Base-by-base conservation (phyloP, 1,139 yeast genomes). In the Nakaseomyces kungkrabaensis region DNA sequence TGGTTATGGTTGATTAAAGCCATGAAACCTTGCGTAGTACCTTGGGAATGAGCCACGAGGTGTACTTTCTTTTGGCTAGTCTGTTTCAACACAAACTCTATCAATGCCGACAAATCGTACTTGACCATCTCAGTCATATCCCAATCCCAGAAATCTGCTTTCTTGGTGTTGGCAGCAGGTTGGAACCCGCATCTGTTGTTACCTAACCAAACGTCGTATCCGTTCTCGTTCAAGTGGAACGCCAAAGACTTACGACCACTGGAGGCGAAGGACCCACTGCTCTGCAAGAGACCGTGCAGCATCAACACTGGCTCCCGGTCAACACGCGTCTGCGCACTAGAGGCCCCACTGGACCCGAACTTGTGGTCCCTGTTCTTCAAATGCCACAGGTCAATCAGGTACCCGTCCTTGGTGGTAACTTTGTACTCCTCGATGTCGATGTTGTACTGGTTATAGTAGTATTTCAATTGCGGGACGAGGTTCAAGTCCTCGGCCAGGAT, bases 171-270 rank as follows among this genome's bases (percentile, higher is more conserved):
- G 5, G 40, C 17, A 9, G 36, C 29, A 69, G 65, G 72, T 52
- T 53, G 57, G 64, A 89, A 87, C 34, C 96, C 94, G 54, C 95
- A 81, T 52, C 98, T 71, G 63, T 90, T 90, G 62, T 90, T 89
- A 1, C 97, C 97, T 50, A 92, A 67, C 97, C 97, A 92, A 1
- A 92, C 92, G 59, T 92, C 97, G 63, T 75, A 88, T 0, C 96
- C 96, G 33, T 55, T 51, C 26, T 75, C 71, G 42, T 73, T 67
- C 31, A 90, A 70, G 57, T 72, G 76, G 56, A 79, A 81, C 0
- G 94, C 94, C 48, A 92, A 63, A 5, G 95, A 85, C 52, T 85
- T 78, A 50, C 73, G 72, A 0, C 97, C 97, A 22, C 85, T 72
- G 0, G 95, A 82, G 34, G 92, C 74, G 65, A 75, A 92, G 0